Percentiles rank a stretch among this genome's conserved stretches.
These are phyloP conservation scores for Physaria fendleri DNA, from an alignment of 345 rosid genomes.

Conservation along the genomic window DNA sequence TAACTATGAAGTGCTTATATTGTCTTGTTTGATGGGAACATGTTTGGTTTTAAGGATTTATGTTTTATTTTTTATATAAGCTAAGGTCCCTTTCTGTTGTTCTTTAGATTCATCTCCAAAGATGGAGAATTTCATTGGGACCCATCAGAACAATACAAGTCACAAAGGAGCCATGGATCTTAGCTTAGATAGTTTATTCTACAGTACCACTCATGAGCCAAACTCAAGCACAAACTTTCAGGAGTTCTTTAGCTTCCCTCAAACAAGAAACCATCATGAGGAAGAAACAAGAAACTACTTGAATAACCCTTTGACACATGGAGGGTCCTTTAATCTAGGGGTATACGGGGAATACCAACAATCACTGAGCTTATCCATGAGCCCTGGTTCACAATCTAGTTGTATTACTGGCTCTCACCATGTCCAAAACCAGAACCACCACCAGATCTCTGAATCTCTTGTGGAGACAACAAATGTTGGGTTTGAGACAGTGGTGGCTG, in stretches of 20 bases:
- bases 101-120: constrained; percentile 61
- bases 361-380: constrained; percentile 94
- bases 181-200: constrained; percentile 62
- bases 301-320: constrained; percentile 44
- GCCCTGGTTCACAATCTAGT: constrained; percentile 89
- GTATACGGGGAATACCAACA: constrained; percentile 71
- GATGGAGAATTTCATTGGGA: constrained; percentile 87
- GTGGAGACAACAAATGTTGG: constrained; percentile 40
- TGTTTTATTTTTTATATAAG: background rate
- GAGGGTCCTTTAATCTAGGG: constrained; percentile 47
- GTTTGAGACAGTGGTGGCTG: constrained; percentile 41
- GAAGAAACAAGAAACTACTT: constrained; percentile 36
- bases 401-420: constrained; percentile 58
- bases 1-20: background rate
- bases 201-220: constrained; percentile 35
- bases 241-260: constrained; percentile 36
- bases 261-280: constrained; percentile 37
- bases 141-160: constrained; percentile 57
- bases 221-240: constrained; percentile 32
- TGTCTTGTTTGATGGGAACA: constrained; percentile 24
- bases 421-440: too few species aligned
- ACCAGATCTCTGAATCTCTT: constrained; percentile 39
- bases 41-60: constrained; percentile 24
- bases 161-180: constrained; percentile 70
- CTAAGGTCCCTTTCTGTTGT: too few species aligned